Conservation (phyloP, 1,284 basidiomycete genomes). For the Inonotus obliquus region DNA sequence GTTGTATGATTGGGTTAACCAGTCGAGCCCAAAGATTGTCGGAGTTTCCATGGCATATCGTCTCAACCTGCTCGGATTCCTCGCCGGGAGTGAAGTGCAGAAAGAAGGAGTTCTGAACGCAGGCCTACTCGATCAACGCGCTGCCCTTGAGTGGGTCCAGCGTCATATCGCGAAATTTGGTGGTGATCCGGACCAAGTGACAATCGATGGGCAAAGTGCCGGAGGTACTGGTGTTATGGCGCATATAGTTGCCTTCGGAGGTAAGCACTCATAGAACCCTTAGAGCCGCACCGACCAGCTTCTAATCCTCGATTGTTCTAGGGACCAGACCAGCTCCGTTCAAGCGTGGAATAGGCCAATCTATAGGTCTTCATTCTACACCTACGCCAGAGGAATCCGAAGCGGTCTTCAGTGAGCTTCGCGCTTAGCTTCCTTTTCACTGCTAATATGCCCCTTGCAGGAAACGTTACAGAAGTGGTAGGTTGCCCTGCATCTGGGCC, state of each 20-base stretch:
- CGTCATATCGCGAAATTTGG: slow-evolving; percentile 40
- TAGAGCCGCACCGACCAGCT: background rate
- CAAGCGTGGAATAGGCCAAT: slow-evolving; percentile 37
- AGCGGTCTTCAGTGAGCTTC: slow-evolving; percentile 29
- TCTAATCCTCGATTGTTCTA: slow-evolving; percentile 12
- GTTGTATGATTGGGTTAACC: slow-evolving; percentile 48
- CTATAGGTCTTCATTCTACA: slow-evolving; percentile 40
- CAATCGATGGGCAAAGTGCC: slow-evolving; percentile 43
- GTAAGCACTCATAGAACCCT: slow-evolving; percentile 21
- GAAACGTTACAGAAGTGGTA: slow-evolving; percentile 29
- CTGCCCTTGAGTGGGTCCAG: slow-evolving; percentile 44
- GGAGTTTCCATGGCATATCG: slow-evolving; percentile 53
- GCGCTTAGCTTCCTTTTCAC: background rate
- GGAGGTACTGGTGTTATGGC: slow-evolving; percentile 40
- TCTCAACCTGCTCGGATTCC: slow-evolving; percentile 50
- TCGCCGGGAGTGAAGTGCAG: slow-evolving; percentile 34
- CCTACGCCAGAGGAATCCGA: slow-evolving; percentile 29
- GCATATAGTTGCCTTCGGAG: slow-evolving; percentile 40
- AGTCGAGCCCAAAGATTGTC: slow-evolving; percentile 44
- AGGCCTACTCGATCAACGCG: slow-evolving; percentile 44
- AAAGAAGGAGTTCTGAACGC: slow-evolving; percentile 36
- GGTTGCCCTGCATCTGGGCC: slow-evolving; percentile 32
- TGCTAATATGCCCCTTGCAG: slow-evolving; percentile 23
- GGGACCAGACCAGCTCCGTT: slow-evolving; percentile 35
- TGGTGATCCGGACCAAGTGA: slow-evolving; percentile 37